Base-by-base conservation (phyloP, 2,329 filamentous ascomycete genomes). In the Leptoxyphium fumago region DNA sequence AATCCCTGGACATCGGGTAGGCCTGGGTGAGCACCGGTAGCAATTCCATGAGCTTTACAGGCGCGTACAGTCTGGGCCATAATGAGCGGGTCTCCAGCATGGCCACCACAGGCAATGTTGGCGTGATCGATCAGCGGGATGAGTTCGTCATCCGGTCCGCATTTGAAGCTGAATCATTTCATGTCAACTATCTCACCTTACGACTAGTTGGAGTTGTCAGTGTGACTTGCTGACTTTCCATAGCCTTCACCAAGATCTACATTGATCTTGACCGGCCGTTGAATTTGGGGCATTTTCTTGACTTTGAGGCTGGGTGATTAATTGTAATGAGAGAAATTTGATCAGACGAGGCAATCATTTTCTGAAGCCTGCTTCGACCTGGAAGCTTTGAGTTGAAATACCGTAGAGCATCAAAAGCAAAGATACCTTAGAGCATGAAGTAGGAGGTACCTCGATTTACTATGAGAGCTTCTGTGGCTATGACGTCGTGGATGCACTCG, bases 1-100 rank as follows among this genome's bases (percentile, higher is more conserved):
- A 82, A 82, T 8, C 78, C 78, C 60, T 76, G 69, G 17, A 79
- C 66, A 55, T 82, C 78, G n/a, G 74, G 76, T 1, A 80, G 64
- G 1, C 77, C 76, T 0, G 78, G 78, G 51, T 82, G 78, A 0
- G 78, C 78, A 7, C 78, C 78, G 5, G 74, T 62, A 41, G 65
- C 67, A 47, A 81, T 69, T 45, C 66, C 66, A 57, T 77, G 69
- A 38, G 67, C 56, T 58, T 78, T 80, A 60, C 74, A 77, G 14
- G 70, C 64, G 9, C 62, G 64, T 10, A 80, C 71, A 0, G 76
- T 80, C 45, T 74, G 65, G 40, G 70, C 62, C 77, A 81, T 82
- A 43, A 79, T 77, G n/a, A 74, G 54, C 0, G 77, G 77, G 47
- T 82, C 78, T 36, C 75, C 72, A 29, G 53, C 55, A 43, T 58